Conservation (phyloP, 352 stramenopile species). For the Phytophthora ohioensis region DNA sequence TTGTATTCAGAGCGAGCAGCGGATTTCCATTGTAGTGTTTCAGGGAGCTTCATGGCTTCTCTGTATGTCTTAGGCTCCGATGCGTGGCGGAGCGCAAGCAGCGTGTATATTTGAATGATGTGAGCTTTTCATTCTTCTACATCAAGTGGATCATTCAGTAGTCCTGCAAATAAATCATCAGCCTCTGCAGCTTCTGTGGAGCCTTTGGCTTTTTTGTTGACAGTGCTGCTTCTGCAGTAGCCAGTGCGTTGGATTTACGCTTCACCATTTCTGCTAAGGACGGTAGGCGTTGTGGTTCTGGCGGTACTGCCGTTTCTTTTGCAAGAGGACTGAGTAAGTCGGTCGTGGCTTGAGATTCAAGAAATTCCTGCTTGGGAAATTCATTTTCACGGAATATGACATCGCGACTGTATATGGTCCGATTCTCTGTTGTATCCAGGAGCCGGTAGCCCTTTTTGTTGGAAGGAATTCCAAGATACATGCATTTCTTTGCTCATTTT, state of each 20-base stretch:
- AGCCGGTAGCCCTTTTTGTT: slow-evolving; percentile 7
- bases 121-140: background rate
- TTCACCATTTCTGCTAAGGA: slow-evolving; percentile 2
- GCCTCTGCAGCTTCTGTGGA: too few species aligned
- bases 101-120: background rate
- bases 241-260: background rate
- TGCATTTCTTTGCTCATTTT: slow-evolving; percentile 6
- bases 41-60: slow-evolving; percentile 1
- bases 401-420: slow-evolving; percentile 1
- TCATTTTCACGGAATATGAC: slow-evolving; percentile 11
- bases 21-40: slow-evolving; percentile 2
- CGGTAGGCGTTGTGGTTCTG: too few species aligned
- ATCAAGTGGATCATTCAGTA: slow-evolving; percentile 5
- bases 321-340: background rate
- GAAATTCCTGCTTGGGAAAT: slow-evolving; percentile 5
- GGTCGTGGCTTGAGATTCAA: background rate
- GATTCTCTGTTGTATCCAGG: slow-evolving; percentile 3
- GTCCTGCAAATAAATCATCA: too few species aligned
- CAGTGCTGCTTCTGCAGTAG: background rate
- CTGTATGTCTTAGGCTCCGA: slow-evolving; percentile 16
- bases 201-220: too few species aligned
- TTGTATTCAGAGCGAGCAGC: slow-evolving; percentile 9
- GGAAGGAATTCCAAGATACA: slow-evolving; percentile 1
- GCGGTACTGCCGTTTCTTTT: background rate
- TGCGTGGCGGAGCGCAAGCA: slow-evolving; percentile 12